A percentile compares a stretch with the other conserved stretches of the same genome.
phyloP scores from a whole-genome alignment of 306 rosid genomes.

The Abrus pulchellus region DNA sequence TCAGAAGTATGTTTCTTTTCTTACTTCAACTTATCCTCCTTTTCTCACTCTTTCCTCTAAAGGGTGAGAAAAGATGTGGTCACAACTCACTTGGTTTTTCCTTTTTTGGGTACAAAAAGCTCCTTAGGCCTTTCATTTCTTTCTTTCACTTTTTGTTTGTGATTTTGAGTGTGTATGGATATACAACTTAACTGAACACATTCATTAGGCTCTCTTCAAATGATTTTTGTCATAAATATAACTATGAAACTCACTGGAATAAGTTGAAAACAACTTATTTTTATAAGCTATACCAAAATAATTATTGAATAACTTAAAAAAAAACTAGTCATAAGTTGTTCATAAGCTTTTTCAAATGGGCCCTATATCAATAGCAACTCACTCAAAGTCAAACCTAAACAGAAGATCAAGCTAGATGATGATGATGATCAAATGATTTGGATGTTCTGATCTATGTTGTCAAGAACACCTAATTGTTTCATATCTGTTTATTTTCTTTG shows the following conservation, averaged over 20 bases:
- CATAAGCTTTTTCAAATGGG: too few relatives aligned
- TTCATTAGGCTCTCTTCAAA: too few relatives aligned
- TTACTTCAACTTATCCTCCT: background rate
- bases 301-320: too few relatives aligned
- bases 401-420: background rate
- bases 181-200: too few relatives aligned
- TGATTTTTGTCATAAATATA: too few relatives aligned
- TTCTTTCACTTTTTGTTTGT: conserved; percentile 13
- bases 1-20: conserved; percentile 67
- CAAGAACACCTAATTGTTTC: background rate
- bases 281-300: too few relatives aligned
- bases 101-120: background rate
- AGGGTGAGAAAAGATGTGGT: background rate
- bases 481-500: background rate
- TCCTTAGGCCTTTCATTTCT: background rate
- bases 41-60: conserved; percentile 1
- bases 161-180: background rate
- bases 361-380: background rate
- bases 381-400: conserved; percentile 16
- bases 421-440: conserved; percentile 21
- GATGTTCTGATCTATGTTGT: conserved; percentile 22
- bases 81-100: background rate
- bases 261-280: too few relatives aligned
- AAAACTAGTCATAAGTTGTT: too few relatives aligned
- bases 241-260: too few relatives aligned